Conservation (phyloP, 192 early-diverging fungal species). For the Podila verticillata region DNA sequence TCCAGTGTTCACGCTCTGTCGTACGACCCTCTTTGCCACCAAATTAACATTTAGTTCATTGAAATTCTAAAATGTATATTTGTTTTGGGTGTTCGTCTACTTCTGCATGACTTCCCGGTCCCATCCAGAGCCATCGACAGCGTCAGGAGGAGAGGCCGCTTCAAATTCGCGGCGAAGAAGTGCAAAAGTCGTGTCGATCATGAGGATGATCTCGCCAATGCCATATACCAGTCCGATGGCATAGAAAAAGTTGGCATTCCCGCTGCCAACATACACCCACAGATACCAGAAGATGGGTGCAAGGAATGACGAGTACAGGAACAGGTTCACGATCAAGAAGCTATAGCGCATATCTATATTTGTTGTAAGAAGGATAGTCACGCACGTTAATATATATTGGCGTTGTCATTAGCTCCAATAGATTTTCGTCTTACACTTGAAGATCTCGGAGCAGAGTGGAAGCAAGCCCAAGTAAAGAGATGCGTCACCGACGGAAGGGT, state of each 20-base stretch:
- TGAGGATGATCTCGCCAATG: constrained; percentile 84
- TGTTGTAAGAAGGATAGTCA: not conserved
- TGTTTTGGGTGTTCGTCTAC: not conserved
- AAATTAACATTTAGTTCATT: no score
- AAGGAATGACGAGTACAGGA: constrained; percentile 79
- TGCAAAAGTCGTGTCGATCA: constrained; percentile 88
- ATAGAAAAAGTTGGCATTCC: constrained; percentile 99
- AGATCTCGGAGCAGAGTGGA: constrained; percentile 81
- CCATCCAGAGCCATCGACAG: constrained; percentile 23
- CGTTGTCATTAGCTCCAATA: no score
- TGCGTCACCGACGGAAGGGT: constrained; percentile 91
- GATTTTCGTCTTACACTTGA: constrained; percentile 77
- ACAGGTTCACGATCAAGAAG: constrained; percentile 76
- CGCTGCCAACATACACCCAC: constrained; percentile 96
- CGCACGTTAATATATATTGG: not conserved
- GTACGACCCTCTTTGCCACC: not conserved
- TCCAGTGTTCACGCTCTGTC: not conserved
- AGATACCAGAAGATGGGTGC: constrained; percentile 93
- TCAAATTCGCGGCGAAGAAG: constrained; percentile 85
- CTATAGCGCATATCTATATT: constrained; percentile 80
- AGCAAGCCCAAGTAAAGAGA: constrained; percentile 85
- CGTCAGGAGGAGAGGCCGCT: constrained; percentile 22
- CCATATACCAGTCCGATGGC: constrained; percentile 94
- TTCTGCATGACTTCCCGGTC: constrained; percentile 38
- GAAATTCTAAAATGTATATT: no score